Conservation (phyloP, 192 early-diverging fungal species). For the Coemansia sp. region DNA sequence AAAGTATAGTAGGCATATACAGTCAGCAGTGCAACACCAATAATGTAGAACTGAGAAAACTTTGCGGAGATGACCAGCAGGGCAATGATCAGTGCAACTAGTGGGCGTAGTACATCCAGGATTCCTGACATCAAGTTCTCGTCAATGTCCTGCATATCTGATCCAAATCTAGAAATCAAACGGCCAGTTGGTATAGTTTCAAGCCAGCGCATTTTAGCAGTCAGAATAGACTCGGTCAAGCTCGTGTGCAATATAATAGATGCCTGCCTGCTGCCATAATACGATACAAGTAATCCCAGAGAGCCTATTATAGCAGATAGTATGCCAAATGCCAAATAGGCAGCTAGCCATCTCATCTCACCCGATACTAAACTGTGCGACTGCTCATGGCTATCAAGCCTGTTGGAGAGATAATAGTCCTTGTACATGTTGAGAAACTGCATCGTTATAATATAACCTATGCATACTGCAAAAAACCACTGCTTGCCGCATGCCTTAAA, state of each 20-base stretch:
- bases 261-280: constrained; percentile 26
- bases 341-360: constrained; percentile 26
- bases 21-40: constrained; percentile 58
- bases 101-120: constrained; percentile 54
- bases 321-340: constrained; percentile 17
- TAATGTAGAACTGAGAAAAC: constrained; percentile 69
- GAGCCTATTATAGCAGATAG: constrained; percentile 17
- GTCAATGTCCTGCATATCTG: constrained; percentile 79
- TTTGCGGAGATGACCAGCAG: constrained; percentile 59
- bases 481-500: constrained; percentile 62
- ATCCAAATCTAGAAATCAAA: constrained; percentile 77
- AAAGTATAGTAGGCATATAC: constrained; percentile 64
- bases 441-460: constrained; percentile 51
- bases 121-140: constrained; percentile 58
- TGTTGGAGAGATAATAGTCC: constrained; percentile 49
- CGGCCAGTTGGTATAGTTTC: constrained; percentile 80
- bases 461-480: constrained; percentile 54
- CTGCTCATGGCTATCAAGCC: constrained; percentile 15
- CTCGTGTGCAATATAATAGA: constrained; percentile 56
- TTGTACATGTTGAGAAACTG: constrained; percentile 55
- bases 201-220: constrained; percentile 76
- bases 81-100: constrained; percentile 55
- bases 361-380: neutral
- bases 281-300: constrained; percentile 13
- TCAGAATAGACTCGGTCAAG: constrained; percentile 56